Evolutionary conservation across 768 basidiomycete genomes (phyloP), one percentile per base, ranked within the genome.

Genomic region (Paxillus rubicundulus): DNA sequence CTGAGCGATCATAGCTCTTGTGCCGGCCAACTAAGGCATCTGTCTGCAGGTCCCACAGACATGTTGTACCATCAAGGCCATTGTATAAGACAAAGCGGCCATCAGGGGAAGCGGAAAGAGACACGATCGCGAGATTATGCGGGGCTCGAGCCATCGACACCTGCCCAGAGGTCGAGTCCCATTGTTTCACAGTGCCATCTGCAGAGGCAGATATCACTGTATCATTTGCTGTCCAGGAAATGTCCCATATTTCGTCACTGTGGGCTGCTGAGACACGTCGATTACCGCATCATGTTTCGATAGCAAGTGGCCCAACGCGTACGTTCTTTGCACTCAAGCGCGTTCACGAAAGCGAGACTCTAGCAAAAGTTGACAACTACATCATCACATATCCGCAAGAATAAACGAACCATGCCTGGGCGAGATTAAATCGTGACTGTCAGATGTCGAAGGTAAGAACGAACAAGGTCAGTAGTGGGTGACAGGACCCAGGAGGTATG

Each of bases 71-170:
- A 61, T 96, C 93, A n/a, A 96, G 74, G 49, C 87, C 87, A 61
- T 92, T 92, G 60, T 85, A 87, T 41, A 97, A 67, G 0, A 83
- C 91, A 28, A 70, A 72, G 43, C 72, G 75, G 9, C 90, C 94
- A 44, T 82, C 77, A 0, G 80, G 77, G 17, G 85, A 79, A 8
- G 82, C 82, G 16, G 89, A 91, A 32, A 96, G 70, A 5, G 92
- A 92, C 16, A 91, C 82, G 57, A 93, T 82, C 2, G 89, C 93
- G 17, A 96, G 84, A 7, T 90, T 84, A 70, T 96, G 90, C n/a
- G 86, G 77, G 36, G 82, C 70, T 16, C 84, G 82, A 32, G 84
- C 73, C 36, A 37, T 37, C 36, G 77, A 76, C 3, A 81, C 79
- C 59, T 87, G 82, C 18, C 87, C 87, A 5, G 85, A 77, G 3